These are phyloP conservation scores for Aspergillus hancockii DNA, from an alignment of 495 filamentous ascomycete species.

Conservation along the genomic window DNA sequence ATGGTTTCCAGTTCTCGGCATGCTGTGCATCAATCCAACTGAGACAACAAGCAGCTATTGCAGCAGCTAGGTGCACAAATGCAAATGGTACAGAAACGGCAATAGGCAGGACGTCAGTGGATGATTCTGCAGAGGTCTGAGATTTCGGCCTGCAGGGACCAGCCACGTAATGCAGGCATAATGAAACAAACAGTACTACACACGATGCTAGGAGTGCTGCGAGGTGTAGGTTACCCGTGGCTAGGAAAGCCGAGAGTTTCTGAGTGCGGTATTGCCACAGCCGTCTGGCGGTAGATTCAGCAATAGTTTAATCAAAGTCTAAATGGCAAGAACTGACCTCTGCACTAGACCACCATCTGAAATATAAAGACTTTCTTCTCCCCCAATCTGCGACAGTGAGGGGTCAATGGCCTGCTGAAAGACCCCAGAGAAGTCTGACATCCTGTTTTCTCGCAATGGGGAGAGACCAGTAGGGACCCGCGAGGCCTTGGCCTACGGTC, in stretches of 20 bases:
- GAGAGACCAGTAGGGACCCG: neutral
- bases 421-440: slow-evolving; percentile 7
- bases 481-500: neutral
- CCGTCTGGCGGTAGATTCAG: slow-evolving; percentile 5
- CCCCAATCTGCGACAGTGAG: neutral
- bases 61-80: slow-evolving; percentile 19
- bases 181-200: slow-evolving; percentile 10
- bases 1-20: slow-evolving; percentile 16
- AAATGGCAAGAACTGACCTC: slow-evolving; percentile 11
- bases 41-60: slow-evolving; percentile 17
- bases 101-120: neutral
- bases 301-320: neutral
- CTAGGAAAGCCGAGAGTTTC: slow-evolving; percentile 18
- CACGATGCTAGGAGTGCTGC: slow-evolving; percentile 14
- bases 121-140: neutral
- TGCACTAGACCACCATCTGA: slow-evolving; percentile 9
- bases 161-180: slow-evolving; percentile 8
- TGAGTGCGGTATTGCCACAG: slow-evolving; percentile 24
- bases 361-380: neutral
- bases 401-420: slow-evolving; percentile 12
- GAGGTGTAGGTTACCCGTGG: slow-evolving; percentile 22
- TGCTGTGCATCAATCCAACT: slow-evolving; percentile 15
- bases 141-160: slow-evolving; percentile 6
- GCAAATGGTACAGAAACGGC: slow-evolving; percentile 16
- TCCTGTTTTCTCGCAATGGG: neutral